phyloP scores from a whole-genome alignment of 345 rosid species.

The Melastoma malabathricum region DNA sequence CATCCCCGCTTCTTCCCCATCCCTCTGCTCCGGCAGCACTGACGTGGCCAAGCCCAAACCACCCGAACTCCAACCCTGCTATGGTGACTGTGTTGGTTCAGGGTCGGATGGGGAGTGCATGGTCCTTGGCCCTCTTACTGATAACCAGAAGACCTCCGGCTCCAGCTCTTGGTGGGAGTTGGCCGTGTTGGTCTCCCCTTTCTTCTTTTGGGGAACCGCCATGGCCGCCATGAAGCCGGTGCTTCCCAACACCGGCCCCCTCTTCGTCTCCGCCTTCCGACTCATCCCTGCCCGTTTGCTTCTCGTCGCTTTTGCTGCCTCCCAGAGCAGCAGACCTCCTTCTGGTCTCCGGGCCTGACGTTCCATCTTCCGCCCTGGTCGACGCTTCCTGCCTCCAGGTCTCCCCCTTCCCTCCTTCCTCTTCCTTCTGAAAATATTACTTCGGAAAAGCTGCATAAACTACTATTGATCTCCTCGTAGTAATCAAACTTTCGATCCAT shows the following conservation, averaged over 20 bases:
- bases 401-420: neutral
- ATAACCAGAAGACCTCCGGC: too few relatives aligned
- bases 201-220: conserved; percentile 96
- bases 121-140: too few relatives aligned
- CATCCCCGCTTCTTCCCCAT: too few relatives aligned
- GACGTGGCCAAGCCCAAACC: too few relatives aligned
- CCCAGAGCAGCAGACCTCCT: conserved; percentile 45
- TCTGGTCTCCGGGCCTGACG: conserved; percentile 71
- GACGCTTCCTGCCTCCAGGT: conserved; percentile 77
- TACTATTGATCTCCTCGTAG: too few relatives aligned
- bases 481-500: too few relatives aligned
- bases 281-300: conserved; percentile 76
- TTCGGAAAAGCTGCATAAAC: too few relatives aligned
- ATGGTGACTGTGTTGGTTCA: too few relatives aligned
- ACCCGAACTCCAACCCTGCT: too few relatives aligned
- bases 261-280: conserved; percentile 79
- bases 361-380: conserved; percentile 60
- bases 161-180: conserved; percentile 17
- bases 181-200: conserved; percentile 72
- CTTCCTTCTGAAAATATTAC: too few relatives aligned
- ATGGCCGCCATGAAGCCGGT: conserved; percentile 99
- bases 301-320: conserved; percentile 57
- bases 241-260: conserved; percentile 68
- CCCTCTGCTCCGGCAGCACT: too few relatives aligned
- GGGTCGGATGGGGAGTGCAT: too few relatives aligned